A percentile compares a stretch with the other conserved stretches of the same genome.
These are phyloP conservation scores for Xanthoceras sorbifolium DNA, from an alignment of 345 rosid genomes.

Conservation along the genomic window DNA sequence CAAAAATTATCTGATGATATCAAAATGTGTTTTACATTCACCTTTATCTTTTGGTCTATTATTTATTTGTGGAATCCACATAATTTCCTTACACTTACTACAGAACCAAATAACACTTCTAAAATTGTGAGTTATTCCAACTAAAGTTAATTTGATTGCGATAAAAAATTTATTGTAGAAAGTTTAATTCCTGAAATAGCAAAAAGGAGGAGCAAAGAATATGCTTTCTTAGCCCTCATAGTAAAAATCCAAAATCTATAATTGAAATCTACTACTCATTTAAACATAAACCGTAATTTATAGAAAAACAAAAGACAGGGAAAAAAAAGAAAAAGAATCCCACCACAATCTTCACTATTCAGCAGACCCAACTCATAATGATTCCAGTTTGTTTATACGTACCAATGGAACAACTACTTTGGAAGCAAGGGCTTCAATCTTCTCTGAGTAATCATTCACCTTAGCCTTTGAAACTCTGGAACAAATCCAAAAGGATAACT, in stretches of 20 bases:
- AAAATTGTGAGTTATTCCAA: background rate
- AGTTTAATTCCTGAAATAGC: background rate
- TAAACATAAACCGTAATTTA: background rate
- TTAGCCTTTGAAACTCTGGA: conserved; percentile 70
- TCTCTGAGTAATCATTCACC: conserved; percentile 77
- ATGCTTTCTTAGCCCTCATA: background rate
- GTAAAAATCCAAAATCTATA: background rate
- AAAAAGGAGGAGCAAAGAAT: background rate
- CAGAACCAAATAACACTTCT: background rate
- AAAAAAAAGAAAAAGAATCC: background rate
- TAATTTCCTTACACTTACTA: background rate
- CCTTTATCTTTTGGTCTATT: background rate
- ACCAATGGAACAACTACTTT: conserved; percentile 53
- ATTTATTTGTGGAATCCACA: background rate
- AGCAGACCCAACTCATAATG: background rate
- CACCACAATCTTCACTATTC: background rate
- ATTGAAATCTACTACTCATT: background rate
- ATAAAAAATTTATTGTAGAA: too few species aligned
- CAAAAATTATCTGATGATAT: background rate
- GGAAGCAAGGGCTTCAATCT: conserved; percentile 76
- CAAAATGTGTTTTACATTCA: background rate
- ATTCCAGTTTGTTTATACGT: conserved; percentile 18
- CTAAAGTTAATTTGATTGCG: background rate
- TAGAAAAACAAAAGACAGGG: background rate
- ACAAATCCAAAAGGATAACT: conserved; percentile 17